These are phyloP conservation scores for Myriosclerotinia duriaeana DNA, from an alignment of 2,329 filamentous ascomycete species.

Conservation along the genomic window DNA sequence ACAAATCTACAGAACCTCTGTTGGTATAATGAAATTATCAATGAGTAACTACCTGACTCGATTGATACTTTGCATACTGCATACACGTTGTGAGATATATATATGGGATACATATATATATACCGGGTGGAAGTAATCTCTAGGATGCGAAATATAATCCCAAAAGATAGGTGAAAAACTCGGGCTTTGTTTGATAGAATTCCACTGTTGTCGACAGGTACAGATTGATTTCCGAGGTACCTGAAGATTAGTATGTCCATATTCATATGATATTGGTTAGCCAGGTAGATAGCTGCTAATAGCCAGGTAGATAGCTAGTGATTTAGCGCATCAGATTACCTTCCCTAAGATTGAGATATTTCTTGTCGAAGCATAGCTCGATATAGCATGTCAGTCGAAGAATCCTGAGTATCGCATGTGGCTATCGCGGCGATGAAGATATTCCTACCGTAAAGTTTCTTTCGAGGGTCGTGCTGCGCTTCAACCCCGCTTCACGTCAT, in stretches of 20 bases:
- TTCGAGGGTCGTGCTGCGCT: neutral
- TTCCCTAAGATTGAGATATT: neutral
- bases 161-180: neutral
- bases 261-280: neutral
- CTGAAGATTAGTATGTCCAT: neutral
- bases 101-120: too few relatives aligned
- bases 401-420: neutral
- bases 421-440: slow-evolving; percentile 14
- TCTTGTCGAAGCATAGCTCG: neutral
- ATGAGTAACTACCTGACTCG: neutral
- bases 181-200: neutral
- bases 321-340: neutral
- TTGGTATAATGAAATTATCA: neutral
- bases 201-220: neutral
- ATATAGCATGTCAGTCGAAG: neutral
- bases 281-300: neutral
- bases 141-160: neutral
- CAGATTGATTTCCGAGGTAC: neutral
- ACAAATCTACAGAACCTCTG: neutral
- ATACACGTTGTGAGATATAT: neutral
- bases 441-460: neutral
- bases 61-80: neutral
- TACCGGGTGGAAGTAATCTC: slow-evolving; percentile 2
- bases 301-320: neutral
- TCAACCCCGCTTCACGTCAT: slow-evolving; percentile 20